Base-by-base conservation (phyloP, 441 rosid species). In the Populus hybrid region DNA sequence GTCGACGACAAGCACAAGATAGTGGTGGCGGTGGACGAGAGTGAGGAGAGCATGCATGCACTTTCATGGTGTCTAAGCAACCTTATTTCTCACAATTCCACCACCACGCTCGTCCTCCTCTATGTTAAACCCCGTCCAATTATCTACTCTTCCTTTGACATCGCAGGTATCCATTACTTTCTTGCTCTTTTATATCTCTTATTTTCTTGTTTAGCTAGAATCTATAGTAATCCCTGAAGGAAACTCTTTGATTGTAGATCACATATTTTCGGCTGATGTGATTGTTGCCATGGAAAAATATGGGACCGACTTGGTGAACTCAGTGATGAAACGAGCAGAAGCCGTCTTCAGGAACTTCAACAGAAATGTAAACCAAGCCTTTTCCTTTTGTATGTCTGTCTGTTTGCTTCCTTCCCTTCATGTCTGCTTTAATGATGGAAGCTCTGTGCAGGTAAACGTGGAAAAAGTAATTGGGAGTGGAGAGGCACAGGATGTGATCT, bases 11-110 rank as follows among this genome's bases (percentile, higher is more conserved):
- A 71, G 31, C 77, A 82, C 70, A 92, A 85, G 75, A 82, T 92
- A 16, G 90, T 89, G 80, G 95, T 92, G 72, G 97, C 95, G 14
- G 92, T 92, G 40, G 97, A 94, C 53, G 95, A 94, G 86, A 91
- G 96, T 23, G 83, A 86, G 75, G 98, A 90, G 85, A 94, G 98
- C 85, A 94, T 91, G 97, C 75, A 85, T 70, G 98, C 98, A 29
- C 97, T 94, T 23, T 87, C 94, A 12, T 92, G 98, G 96, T 91
- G 95, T 81, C 88, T 92, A 74, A 53, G 24, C 23, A 89, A 90
- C 77, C 86, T 92, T 20, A 79, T 88, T 74, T 67, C 88, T n/a
- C 77, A 77, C 28, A 78, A 77, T 59, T 73, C 89, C 6, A 77
- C 75, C 14, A 76, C 45, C 83, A 88, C 88, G 0, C 88, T 94